Percentiles rank a stretch among this genome's conserved stretches.
phyloP scores from a whole-genome alignment of 1,284 basidiomycete genomes.

The Tylopilus sp. region DNA sequence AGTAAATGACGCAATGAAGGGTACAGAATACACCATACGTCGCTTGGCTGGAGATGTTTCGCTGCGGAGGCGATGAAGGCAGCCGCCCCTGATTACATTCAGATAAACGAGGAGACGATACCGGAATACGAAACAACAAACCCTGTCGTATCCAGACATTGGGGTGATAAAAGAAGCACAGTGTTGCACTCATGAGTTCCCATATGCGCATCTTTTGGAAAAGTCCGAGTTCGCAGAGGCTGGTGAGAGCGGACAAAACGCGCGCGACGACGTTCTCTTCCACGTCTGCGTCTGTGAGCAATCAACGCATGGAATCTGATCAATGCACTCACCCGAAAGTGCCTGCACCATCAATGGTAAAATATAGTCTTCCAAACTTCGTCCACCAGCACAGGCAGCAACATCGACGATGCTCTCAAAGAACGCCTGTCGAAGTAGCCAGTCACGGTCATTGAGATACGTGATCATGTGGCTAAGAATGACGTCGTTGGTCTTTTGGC shows the following conservation, averaged over 20 bases:
- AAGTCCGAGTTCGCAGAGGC: constrained; percentile 80
- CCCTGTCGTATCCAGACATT: constrained; percentile 97
- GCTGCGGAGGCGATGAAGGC: constrained; percentile 85
- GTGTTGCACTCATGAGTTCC: constrained; percentile 85
- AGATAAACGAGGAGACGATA: neutral
- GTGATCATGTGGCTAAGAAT: constrained; percentile 98
- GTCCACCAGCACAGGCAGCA: constrained; percentile 85
- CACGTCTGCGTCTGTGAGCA: constrained; percentile 58
- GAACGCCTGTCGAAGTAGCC: constrained; percentile 87
- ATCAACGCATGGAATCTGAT: neutral
- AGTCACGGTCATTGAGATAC: constrained; percentile 94
- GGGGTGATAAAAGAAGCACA: constrained; percentile 93
- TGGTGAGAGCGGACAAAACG: constrained; percentile 81
- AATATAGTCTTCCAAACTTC: constrained; percentile 85
- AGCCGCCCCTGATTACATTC: constrained; percentile 58
- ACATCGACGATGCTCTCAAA: constrained; percentile 96
- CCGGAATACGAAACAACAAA: constrained; percentile 26
- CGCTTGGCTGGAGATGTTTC: constrained; percentile 74
- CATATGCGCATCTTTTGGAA: constrained; percentile 92
- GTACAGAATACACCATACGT: constrained; percentile 96
- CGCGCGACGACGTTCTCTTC: constrained; percentile 92
- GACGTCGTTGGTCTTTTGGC: constrained; percentile 92
- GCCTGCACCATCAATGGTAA: constrained; percentile 94
- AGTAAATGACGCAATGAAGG: constrained; percentile 85
- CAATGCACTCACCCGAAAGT: constrained; percentile 64